These are phyloP conservation scores for Melampsora americana DNA, from an alignment of 1,284 basidiomycete species.

Conservation along the genomic window DNA sequence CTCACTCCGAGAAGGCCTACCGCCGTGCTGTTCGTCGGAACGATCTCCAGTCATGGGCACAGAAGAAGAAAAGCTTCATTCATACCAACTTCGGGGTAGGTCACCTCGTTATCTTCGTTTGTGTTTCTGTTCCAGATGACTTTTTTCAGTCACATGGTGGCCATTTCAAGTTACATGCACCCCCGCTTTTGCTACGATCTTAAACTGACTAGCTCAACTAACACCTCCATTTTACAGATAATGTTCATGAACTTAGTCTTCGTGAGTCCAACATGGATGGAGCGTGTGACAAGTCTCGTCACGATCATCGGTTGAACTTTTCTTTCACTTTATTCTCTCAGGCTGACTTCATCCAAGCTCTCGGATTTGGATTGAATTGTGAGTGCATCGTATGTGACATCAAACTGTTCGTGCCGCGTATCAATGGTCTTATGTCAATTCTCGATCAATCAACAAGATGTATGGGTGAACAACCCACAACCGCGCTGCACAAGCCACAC, in stretches of 20 bases:
- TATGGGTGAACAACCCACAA: slow-evolving; percentile 9
- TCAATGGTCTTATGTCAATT: background rate
- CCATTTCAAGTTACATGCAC: background rate
- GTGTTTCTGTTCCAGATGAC: background rate
- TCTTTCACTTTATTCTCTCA: background rate
- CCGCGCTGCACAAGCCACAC: background rate
- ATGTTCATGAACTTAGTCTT: slow-evolving; percentile 41
- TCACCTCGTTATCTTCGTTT: background rate
- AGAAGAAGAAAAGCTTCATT: background rate
- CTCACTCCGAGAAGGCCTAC: background rate
- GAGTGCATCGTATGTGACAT: background rate
- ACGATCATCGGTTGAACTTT: background rate
- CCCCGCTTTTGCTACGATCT: background rate
- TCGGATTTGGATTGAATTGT: slow-evolving; percentile 43
- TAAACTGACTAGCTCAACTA: background rate
- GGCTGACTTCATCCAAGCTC: slow-evolving; percentile 41
- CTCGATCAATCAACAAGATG: slow-evolving; percentile 2
- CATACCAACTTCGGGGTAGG: slow-evolving; percentile 9
- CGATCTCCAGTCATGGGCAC: background rate
- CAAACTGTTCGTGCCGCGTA: background rate
- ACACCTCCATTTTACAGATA: slow-evolving; percentile 5
- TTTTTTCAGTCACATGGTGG: background rate
- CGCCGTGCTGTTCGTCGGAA: background rate
- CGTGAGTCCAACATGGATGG: background rate
- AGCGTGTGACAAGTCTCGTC: background rate